Conservation (phyloP, 306 rosid genomes). For the Rosa multiflora region DNA sequence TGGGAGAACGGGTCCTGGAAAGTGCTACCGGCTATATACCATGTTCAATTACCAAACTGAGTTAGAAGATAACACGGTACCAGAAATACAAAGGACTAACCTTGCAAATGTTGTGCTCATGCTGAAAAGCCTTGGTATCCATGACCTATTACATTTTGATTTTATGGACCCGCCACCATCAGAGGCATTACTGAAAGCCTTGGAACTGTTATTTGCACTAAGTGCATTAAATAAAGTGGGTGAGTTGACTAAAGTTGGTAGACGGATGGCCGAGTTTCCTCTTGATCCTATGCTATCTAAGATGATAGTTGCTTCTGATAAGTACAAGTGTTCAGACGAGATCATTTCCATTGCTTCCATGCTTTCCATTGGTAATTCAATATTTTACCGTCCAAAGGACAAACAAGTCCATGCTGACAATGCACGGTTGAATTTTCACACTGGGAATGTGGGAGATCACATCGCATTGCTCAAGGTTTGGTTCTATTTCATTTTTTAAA, state of each 20-base stretch:
- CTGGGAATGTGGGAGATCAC: conserved; percentile 94
- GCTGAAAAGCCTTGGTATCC: conserved; percentile 89
- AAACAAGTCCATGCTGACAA: conserved; percentile 98
- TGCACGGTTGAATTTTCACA: conserved; percentile 86
- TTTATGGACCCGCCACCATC: conserved; percentile 99
- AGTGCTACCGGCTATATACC: conserved; percentile 86
- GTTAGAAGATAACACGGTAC: conserved; percentile 84
- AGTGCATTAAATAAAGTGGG: conserved; percentile 86
- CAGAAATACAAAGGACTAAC: conserved; percentile 91
- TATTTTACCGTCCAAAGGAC: conserved; percentile 96
- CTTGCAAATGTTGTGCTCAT: conserved; percentile 87
- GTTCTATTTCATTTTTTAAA: not conserved
- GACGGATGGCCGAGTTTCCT: conserved; percentile 97
- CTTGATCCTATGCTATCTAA: conserved; percentile 94
- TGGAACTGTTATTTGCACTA: conserved; percentile 83
- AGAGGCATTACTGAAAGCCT: conserved; percentile 85
- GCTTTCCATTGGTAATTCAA: conserved; percentile 92
- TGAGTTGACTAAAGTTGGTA: conserved; percentile 84
- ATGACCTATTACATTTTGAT: conserved; percentile 77
- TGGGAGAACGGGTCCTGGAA: conserved; percentile 98
- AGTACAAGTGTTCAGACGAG: conserved; percentile 82
- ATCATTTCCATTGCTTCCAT: conserved; percentile 84
- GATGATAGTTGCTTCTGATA: conserved; percentile 91
- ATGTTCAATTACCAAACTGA: conserved; percentile 71
- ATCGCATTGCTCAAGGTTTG: conserved; percentile 78